Evolutionary conservation across 2,329 filamentous ascomycete species (phyloP).

Genomic region (Beauveria sp.): DNA sequence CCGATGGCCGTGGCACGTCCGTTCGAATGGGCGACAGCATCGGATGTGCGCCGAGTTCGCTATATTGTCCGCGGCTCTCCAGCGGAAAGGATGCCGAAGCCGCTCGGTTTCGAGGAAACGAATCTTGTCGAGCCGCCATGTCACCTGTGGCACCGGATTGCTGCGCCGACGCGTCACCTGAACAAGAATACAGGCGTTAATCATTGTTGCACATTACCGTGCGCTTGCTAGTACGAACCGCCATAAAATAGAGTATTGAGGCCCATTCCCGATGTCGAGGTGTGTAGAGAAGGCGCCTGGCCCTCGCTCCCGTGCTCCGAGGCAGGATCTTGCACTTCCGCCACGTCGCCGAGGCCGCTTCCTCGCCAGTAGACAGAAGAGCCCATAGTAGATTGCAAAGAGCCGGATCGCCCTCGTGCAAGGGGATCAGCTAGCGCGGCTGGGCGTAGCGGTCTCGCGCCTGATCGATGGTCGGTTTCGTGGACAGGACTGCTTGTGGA

Average conservation of each 20-base stretch:
- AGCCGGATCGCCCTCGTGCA: constrained; percentile 49
- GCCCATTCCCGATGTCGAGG: constrained; percentile 6
- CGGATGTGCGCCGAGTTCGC: not conserved
- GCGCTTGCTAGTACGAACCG: constrained; percentile 4
- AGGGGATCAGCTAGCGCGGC: constrained; percentile 51
- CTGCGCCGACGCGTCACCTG: constrained; percentile 3
- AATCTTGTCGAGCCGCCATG: not conserved
- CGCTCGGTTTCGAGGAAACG: constrained; percentile 1
- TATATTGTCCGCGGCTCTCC: not conserved
- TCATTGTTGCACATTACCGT: not conserved
- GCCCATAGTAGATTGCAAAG: constrained; percentile 49
- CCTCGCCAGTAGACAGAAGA: constrained; percentile 51
- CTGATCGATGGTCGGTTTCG: constrained; percentile 26
- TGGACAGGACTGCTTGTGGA: constrained; percentile 14
- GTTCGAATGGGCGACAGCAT: constrained; percentile 5
- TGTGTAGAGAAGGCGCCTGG: not conserved
- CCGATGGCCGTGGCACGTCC: not conserved
- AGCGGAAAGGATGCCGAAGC: constrained; percentile 4
- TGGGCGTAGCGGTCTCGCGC: constrained; percentile 47
- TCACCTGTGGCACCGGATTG: constrained; percentile 5
- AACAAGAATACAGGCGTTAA: constrained; percentile 1
- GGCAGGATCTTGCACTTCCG: not conserved
- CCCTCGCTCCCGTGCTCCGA: constrained; percentile 5
- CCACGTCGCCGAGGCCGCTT: constrained; percentile 4
- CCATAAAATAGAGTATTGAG: constrained; percentile 9